Evolutionary conservation across 345 rosid genomes (phyloP).

Genomic region (Citrus hindsii): DNA sequence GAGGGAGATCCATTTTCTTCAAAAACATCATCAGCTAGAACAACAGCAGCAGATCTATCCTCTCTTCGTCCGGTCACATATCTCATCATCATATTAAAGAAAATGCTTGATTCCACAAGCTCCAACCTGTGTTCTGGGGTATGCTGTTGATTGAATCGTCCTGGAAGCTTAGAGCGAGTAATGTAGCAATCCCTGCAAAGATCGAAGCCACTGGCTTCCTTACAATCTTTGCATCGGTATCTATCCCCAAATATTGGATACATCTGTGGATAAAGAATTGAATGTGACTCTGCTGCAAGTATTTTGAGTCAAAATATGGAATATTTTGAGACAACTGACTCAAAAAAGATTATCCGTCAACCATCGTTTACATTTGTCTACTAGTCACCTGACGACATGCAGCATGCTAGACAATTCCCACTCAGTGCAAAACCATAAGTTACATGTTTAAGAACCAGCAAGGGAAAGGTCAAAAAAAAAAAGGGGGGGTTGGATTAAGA

Average conservation of each 20-base stretch:
- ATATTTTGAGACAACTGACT: neutral
- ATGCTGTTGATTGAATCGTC: conserved; percentile 92
- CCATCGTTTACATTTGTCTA: neutral
- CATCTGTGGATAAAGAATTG: conserved; percentile 39
- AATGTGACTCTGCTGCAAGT: neutral
- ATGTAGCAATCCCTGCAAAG: conserved; percentile 81
- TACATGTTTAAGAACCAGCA: neutral
- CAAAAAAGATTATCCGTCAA: neutral
- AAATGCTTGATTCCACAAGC: neutral
- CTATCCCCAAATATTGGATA: conserved; percentile 70
- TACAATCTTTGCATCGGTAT: conserved; percentile 67
- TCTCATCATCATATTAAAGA: neutral
- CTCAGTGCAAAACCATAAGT: neutral
- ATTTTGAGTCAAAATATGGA: neutral
- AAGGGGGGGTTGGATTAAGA: no score
- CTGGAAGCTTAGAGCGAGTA: conserved; percentile 53
- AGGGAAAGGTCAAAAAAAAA: neutral
- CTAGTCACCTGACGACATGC: neutral
- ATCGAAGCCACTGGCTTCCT: conserved; percentile 65
- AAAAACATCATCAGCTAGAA: neutral
- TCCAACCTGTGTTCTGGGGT: conserved; percentile 65
- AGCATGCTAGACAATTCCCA: neutral
- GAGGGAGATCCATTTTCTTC: conserved; percentile 19
- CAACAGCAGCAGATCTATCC: neutral
- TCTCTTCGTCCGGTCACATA: neutral